phyloP scores from a whole-genome alignment of 345 rosid genomes.

The Eucalyptus curtisii region DNA sequence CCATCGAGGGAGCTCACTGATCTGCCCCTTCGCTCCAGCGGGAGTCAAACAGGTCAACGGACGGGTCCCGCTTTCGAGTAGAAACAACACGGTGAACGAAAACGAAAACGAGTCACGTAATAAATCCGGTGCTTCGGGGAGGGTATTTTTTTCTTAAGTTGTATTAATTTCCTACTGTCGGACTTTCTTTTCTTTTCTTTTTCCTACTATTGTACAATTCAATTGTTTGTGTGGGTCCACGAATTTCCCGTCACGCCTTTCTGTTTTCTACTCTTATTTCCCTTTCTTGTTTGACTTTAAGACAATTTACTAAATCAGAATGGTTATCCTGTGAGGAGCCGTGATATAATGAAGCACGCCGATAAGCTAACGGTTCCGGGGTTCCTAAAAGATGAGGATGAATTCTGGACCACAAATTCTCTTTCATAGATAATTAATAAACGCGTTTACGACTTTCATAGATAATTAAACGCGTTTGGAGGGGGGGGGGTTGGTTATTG shows the following conservation, averaged over 20 bases:
- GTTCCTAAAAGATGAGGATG: neutral
- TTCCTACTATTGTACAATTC: neutral
- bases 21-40: neutral
- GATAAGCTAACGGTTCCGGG: neutral
- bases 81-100: neutral
- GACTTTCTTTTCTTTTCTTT: neutral
- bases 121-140: neutral
- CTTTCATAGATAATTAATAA: neutral
- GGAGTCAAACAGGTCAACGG: neutral
- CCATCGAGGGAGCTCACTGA: slow-evolving; percentile 1
- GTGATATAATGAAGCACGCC: neutral
- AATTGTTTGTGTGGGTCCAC: neutral
- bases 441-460: no score
- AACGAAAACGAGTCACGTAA: neutral
- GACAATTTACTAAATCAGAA: neutral
- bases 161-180: neutral
- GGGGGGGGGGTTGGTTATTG: neutral
- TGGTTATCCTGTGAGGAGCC: neutral
- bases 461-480: no score
- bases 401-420: neutral
- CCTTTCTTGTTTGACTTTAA: neutral
- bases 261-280: neutral
- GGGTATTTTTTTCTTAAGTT: neutral
- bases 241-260: neutral
- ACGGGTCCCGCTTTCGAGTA: neutral